A percentile compares a stretch with the other conserved stretches of the same genome.
Conservation (phyloP, 495 filamentous ascomycete species). For the Clavariopsis aquatica region DNA sequence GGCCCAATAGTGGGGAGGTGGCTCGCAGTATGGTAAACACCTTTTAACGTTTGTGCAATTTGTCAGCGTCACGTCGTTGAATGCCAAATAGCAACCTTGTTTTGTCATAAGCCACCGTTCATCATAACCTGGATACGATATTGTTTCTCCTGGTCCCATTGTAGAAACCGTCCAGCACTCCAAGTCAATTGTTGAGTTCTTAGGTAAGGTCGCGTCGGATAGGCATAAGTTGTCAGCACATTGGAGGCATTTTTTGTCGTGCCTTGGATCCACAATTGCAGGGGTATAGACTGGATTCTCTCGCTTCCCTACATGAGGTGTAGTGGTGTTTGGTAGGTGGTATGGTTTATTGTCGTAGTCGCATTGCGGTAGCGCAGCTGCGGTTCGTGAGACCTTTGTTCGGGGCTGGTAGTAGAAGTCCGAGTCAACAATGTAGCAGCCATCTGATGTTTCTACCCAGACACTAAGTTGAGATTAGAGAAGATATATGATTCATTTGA, state of each 20-base stretch:
- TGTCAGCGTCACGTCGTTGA: conserved; percentile 1
- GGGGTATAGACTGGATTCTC: background rate
- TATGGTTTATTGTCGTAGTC: background rate
- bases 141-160: background rate
- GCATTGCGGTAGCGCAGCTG: too few relatives aligned
- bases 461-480: background rate
- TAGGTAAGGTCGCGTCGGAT: background rate
- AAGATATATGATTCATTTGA: background rate
- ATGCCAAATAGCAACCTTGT: conserved; percentile 2
- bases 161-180: conserved; percentile 4
- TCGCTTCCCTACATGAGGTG: background rate
- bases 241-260: background rate
- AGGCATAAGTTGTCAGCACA: background rate
- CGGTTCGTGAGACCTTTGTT: too few relatives aligned
- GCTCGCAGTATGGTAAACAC: conserved; percentile 4
- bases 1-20: conserved; percentile 6
- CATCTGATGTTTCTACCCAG: background rate
- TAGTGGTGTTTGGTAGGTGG: conserved; percentile 1
- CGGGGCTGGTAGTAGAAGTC: background rate
- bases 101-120: conserved; percentile 1
- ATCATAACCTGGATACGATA: background rate
- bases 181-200: background rate
- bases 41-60: background rate
- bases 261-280: background rate
- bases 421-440: background rate